A percentile compares a stretch with the other conserved stretches of the same genome.
These are phyloP conservation scores for Phyllostachys edulis DNA, from an alignment of 176 grass and related monocot genomes.

Conservation along the genomic window DNA sequence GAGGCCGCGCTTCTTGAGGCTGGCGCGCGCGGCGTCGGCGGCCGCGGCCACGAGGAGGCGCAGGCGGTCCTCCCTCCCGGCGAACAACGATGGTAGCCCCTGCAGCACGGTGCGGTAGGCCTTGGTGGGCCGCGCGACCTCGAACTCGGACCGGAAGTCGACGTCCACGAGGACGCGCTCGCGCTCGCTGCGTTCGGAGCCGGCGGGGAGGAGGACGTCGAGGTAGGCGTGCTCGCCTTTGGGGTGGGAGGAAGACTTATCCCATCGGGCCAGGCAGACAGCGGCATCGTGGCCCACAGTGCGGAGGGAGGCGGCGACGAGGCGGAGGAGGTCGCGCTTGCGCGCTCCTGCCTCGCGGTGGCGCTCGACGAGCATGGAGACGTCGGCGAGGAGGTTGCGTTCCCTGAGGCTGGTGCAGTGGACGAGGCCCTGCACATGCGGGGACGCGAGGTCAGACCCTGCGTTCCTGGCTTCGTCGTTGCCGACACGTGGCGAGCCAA, in stretches of 20 bases:
- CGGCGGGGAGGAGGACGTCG: slow-evolving; percentile 54
- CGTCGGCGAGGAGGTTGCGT: slow-evolving; percentile 90
- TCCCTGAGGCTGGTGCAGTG: slow-evolving; percentile 73
- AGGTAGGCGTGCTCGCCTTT: slow-evolving; percentile 78
- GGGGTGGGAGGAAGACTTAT: slow-evolving; percentile 62
- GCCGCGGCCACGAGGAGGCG: slow-evolving; percentile 64
- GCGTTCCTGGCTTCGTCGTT: not conserved
- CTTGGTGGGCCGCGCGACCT: slow-evolving; percentile 81
- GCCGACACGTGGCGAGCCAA: slow-evolving; percentile 8
- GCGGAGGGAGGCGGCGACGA: slow-evolving; percentile 59
- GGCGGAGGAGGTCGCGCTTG: slow-evolving; percentile 49
- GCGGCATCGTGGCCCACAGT: slow-evolving; percentile 61
- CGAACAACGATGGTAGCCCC: slow-evolving; percentile 61
- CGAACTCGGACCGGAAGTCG: slow-evolving; percentile 74
- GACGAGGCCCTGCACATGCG: slow-evolving; percentile 59
- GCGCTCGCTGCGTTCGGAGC: slow-evolving; percentile 34
- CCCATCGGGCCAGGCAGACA: slow-evolving; percentile 75
- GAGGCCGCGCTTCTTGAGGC: slow-evolving; percentile 81
- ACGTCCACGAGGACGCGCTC: slow-evolving; percentile 84
- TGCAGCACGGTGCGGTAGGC: slow-evolving; percentile 66
- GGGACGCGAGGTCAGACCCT: slow-evolving; percentile 16
- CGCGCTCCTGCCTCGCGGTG: slow-evolving; percentile 48
- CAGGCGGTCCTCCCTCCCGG: slow-evolving; percentile 67
- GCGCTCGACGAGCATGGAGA: slow-evolving; percentile 50
- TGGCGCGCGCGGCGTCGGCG: slow-evolving; percentile 59